Base-by-base conservation (phyloP, 192 early-diverging fungal species). In the Rhizoclosmatium sp. region DNA sequence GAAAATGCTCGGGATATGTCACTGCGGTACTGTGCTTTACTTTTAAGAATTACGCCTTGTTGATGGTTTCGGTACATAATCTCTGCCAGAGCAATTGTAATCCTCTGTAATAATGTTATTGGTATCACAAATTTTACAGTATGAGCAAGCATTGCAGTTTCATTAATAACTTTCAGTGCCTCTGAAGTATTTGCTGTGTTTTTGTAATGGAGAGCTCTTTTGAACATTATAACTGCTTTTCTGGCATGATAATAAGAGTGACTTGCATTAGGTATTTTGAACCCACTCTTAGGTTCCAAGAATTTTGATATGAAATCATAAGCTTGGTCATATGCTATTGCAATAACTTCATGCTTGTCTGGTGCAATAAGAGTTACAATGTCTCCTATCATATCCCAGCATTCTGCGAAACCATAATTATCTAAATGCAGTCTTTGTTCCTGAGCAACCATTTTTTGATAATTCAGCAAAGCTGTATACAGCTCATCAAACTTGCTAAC, bases 321-420 rank as follows among this genome's bases (percentile, higher is more conserved):
- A 14, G 75, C 42, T 56, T 76, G 61, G 49, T 67, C 65, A 67
- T 76, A 76, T 40, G 75, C 75, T 64, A 76, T 66, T 19, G 47
- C 75, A 45, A 62, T 62, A 2, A 47, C 75, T 41, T 76, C 75
- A 14, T 76, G 47, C 19, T 48, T 19, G 60, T 67, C 75, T 19
- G 61, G 62, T n/a, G 47, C n/a, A 10, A 40, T 44, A 12, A 76
- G 4, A 47, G n/a, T 39, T 47, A 76, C 10, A 5, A 56, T 54
- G 48, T 76, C 75, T 19, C 75, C 75, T 2, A 76, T 19, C 14
- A 41, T 16, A 16, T 31, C 4, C 75, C 75, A 76, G 40, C 23
- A 59, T 49, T 67, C 60, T 9, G 75, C 3, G 1, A 66, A 48
- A 4, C 21, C 12, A 39, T 21, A 76, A 39, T 64, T 21, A n/a